Conservation (phyloP, 1,284 basidiomycete genomes). For the Pseudozyma pruni region DNA sequence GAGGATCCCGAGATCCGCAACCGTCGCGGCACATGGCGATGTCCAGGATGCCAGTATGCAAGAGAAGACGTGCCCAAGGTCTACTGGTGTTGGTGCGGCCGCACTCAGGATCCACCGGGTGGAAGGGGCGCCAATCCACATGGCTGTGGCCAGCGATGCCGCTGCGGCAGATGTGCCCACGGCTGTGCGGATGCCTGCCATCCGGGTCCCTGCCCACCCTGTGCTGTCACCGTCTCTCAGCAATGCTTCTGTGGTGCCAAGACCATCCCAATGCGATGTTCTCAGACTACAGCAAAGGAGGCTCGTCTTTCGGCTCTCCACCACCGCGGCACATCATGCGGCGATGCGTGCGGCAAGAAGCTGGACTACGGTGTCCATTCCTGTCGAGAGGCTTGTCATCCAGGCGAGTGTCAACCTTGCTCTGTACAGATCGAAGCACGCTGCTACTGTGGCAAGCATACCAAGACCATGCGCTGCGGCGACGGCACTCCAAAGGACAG, state of each 20-base stretch:
- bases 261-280: slow-evolving; percentile 57
- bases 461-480: slow-evolving; percentile 57
- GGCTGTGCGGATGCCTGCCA: slow-evolving; percentile 63
- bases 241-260: slow-evolving; percentile 64
- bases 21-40: slow-evolving; percentile 62
- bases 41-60: slow-evolving; percentile 64
- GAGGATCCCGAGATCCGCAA: slow-evolving; percentile 61
- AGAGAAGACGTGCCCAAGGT: slow-evolving; percentile 57
- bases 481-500: slow-evolving; percentile 43
- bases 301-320: slow-evolving; percentile 26
- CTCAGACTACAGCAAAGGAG: slow-evolving; percentile 49
- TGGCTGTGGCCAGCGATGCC: slow-evolving; percentile 61
- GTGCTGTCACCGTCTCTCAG: slow-evolving; percentile 60
- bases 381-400: slow-evolving; percentile 58
- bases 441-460: slow-evolving; percentile 63
- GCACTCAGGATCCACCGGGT: slow-evolving; percentile 49
- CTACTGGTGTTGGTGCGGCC: slow-evolving; percentile 66
- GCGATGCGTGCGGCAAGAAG: slow-evolving; percentile 48
- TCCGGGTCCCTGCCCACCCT: slow-evolving; percentile 65
- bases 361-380: slow-evolving; percentile 62
- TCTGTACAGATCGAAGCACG: slow-evolving; percentile 31
- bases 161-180: slow-evolving; percentile 57
- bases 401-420: slow-evolving; percentile 58
- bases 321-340: slow-evolving; percentile 59
- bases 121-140: slow-evolving; percentile 54